Conservation (phyloP, 1,139 yeast genomes). For the Hansenula anomala region DNA sequence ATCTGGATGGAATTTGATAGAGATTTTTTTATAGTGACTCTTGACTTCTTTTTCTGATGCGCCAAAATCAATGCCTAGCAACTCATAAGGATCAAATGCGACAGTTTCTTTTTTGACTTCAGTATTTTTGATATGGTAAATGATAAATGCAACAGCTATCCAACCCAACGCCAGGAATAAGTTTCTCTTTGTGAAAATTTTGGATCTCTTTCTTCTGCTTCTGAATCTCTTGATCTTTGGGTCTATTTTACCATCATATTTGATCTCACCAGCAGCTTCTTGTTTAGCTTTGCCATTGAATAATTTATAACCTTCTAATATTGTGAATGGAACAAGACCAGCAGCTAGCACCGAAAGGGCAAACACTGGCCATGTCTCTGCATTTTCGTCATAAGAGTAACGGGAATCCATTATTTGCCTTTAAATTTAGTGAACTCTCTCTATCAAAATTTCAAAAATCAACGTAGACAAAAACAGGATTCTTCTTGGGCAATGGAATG, state of each 20-base stretch:
- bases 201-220: conserved; percentile 28
- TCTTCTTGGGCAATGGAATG: too few relatives aligned
- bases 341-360: conserved; percentile 66
- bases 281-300: conserved; percentile 7
- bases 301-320: conserved; percentile 36
- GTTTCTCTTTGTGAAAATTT: conserved; percentile 41
- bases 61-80: conserved; percentile 66
- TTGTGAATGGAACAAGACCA: conserved; percentile 67
- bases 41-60: conserved; percentile 78
- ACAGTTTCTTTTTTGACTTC: conserved; percentile 38
- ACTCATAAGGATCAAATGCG: conserved; percentile 85
- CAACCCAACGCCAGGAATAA: conserved; percentile 60
- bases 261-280: conserved; percentile 4
- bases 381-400: conserved; percentile 74
- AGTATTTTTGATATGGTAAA: conserved; percentile 41
- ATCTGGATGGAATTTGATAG: conserved; percentile 91
- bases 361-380: conserved; percentile 96
- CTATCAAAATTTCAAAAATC: too few relatives aligned
- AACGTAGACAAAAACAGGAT: too few relatives aligned
- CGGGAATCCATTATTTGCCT: conserved; percentile 32
- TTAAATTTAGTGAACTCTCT: background rate
- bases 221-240: conserved; percentile 38
- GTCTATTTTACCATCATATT: conserved; percentile 2
- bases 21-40: conserved; percentile 77
- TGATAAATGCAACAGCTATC: conserved; percentile 50